Conservation (phyloP, 2,329 filamentous ascomycete genomes). For the Ascochyta pisi region DNA sequence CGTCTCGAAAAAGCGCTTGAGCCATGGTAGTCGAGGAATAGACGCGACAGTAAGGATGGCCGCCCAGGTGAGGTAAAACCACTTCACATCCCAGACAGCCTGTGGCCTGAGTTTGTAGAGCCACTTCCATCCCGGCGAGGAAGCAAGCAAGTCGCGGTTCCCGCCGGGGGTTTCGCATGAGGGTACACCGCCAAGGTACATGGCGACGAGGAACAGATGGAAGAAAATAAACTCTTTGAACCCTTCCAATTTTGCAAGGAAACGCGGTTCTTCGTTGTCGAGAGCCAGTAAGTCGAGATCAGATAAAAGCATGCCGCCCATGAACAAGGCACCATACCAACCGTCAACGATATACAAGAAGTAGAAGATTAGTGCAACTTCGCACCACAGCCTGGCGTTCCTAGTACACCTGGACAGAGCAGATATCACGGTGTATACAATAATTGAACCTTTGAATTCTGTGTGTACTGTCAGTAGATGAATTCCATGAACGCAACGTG, state of each 20-base stretch:
- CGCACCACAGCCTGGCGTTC: slow-evolving; percentile 62
- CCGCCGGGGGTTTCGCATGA: slow-evolving; percentile 49
- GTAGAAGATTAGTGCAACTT: slow-evolving; percentile 64
- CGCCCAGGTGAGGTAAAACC: slow-evolving; percentile 71
- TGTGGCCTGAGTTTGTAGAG: slow-evolving; percentile 69
- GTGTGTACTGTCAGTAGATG: background rate
- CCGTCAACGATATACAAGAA: slow-evolving; percentile 73
- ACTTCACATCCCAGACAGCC: slow-evolving; percentile 70
- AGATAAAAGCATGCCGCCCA: slow-evolving; percentile 46
- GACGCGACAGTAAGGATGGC: slow-evolving; percentile 63
- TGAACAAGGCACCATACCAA: slow-evolving; percentile 59
- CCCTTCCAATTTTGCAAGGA: slow-evolving; percentile 62
- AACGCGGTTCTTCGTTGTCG: slow-evolving; percentile 39
- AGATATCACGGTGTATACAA: slow-evolving; percentile 64
- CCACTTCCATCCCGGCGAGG: slow-evolving; percentile 67
- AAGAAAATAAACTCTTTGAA: slow-evolving; percentile 54
- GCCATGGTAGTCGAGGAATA: slow-evolving; percentile 62
- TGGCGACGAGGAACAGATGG: slow-evolving; percentile 54
- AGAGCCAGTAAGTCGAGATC: slow-evolving; percentile 46
- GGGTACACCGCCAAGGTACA: slow-evolving; percentile 69
- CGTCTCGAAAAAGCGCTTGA: slow-evolving; percentile 57
- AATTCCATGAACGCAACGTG: background rate
- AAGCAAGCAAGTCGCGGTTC: slow-evolving; percentile 58
- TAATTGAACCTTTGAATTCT: slow-evolving; percentile 64
- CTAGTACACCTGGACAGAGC: slow-evolving; percentile 64